These are phyloP conservation scores for Metrosideros polymorpha DNA, from an alignment of 441 rosid species.

Conservation along the genomic window DNA sequence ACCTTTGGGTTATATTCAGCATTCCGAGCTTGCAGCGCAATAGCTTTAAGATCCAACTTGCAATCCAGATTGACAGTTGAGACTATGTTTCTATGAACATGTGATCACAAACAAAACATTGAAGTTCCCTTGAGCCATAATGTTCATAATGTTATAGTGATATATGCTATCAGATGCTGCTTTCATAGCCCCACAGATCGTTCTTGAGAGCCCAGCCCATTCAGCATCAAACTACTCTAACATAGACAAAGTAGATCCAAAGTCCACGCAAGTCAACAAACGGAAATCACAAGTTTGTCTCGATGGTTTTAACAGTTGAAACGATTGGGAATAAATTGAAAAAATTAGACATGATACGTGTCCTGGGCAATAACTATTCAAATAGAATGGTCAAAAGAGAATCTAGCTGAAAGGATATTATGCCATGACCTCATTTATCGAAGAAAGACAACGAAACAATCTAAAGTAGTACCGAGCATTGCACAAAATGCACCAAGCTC, in stretches of 20 bases:
- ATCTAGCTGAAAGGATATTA: background rate
- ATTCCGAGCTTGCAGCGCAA: slow-evolving; percentile 94
- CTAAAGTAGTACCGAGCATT: background rate
- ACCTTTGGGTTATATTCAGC: slow-evolving; percentile 99
- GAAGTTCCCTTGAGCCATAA: background rate
- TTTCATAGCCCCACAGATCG: background rate
- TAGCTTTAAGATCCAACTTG: slow-evolving; percentile 87
- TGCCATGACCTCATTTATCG: background rate
- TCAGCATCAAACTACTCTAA: background rate
- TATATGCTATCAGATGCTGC: background rate
- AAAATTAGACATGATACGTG: background rate
- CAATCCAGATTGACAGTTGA: slow-evolving; percentile 96
- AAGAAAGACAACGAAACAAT: background rate
- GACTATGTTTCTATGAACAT: slow-evolving; percentile 62
- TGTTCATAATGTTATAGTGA: background rate
- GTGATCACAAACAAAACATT: background rate
- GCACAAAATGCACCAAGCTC: background rate
- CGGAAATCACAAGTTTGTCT: background rate
- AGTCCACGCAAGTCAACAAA: background rate
- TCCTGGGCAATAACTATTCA: background rate
- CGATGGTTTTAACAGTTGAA: background rate
- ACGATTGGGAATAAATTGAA: background rate
- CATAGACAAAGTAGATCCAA: background rate
- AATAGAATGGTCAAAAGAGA: background rate
- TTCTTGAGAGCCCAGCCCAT: background rate